Percentiles rank a stretch among this genome's conserved stretches.
phyloP scores from a whole-genome alignment of 169 alveolate genomes.

The Plasmodium coatneyi region DNA sequence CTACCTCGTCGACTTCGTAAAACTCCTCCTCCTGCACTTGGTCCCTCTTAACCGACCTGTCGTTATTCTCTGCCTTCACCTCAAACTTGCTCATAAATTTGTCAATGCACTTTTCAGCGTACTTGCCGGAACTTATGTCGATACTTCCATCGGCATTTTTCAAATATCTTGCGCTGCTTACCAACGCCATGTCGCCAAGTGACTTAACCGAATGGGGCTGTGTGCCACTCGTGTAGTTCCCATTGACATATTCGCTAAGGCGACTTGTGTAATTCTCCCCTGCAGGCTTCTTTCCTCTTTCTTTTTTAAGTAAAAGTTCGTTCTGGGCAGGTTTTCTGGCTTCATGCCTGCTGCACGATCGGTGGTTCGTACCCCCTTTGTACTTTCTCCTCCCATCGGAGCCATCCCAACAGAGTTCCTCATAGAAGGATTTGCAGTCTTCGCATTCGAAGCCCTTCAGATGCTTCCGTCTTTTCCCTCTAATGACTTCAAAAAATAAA shows the following conservation, averaged over 20 bases:
- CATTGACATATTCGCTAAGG: not conserved
- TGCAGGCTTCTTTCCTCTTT: not conserved
- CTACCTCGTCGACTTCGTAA: not conserved
- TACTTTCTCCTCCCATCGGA: not conserved
- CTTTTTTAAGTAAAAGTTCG: conserved; percentile 1
- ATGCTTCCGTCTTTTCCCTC: conserved; percentile 52
- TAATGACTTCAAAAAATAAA: conserved; percentile 60
- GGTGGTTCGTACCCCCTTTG: not conserved
- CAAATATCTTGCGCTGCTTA: not conserved
- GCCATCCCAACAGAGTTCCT: conserved; percentile 47
- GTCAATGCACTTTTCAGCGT: not conserved
- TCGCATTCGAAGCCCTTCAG: conserved; percentile 61
- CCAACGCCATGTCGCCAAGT: not conserved
- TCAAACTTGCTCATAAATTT: not conserved
- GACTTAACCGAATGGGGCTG: not conserved
- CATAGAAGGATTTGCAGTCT: conserved; percentile 63
- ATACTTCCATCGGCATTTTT: not conserved
- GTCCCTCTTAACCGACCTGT: not conserved
- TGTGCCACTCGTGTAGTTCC: not conserved
- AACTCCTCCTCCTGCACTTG: conserved; percentile 1
- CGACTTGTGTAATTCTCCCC: not conserved
- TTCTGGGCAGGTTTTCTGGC: not conserved
- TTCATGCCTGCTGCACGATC: not conserved
- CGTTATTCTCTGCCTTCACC: not conserved
- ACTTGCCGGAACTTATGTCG: not conserved